phyloP scores from a whole-genome alignment of 1,284 basidiomycete species.

The Rhodotorula sp. region DNA sequence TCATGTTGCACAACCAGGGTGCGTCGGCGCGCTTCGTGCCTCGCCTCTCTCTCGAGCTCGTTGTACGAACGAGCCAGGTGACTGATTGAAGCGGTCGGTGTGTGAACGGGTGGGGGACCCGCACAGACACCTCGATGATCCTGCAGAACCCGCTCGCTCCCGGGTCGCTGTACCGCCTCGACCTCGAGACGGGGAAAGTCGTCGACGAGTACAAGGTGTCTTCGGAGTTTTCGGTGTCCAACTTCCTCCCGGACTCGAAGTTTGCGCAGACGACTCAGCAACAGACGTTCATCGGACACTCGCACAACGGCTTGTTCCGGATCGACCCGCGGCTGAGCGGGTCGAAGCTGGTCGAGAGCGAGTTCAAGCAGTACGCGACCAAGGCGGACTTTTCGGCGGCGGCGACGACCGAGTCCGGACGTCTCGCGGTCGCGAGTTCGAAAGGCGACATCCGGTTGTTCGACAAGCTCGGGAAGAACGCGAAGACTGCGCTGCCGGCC shows the following conservation, averaged over 20 bases:
- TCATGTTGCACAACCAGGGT: conserved; percentile 90
- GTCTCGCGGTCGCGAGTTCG: conserved; percentile 88
- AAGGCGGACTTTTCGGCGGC: conserved; percentile 96
- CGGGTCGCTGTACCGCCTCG: conserved; percentile 87
- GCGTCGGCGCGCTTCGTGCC: background rate
- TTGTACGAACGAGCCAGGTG: too few relatives aligned
- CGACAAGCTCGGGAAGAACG: conserved; percentile 96
- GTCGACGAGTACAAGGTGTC: conserved; percentile 99
- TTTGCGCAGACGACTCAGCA: conserved; percentile 90
- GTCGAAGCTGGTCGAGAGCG: conserved; percentile 86
- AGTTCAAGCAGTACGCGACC: conserved; percentile 93
- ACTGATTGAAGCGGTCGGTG: background rate
- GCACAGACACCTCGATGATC: conserved; percentile 82
- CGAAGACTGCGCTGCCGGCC: conserved; percentile 96
- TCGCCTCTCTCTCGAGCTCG: too few relatives aligned
- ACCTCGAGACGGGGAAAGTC: conserved; percentile 92
- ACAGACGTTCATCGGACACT: conserved; percentile 88
- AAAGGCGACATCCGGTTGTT: conserved; percentile 97
- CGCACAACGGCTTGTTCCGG: conserved; percentile 92
- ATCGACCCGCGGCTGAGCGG: conserved; percentile 91
- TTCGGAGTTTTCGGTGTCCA: conserved; percentile 77
- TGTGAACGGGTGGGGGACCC: background rate
- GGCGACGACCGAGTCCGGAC: conserved; percentile 79
- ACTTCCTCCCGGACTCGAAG: conserved; percentile 90
- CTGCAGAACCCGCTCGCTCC: conserved; percentile 80